Percentiles rank a stretch among this genome's conserved stretches.
These are phyloP conservation scores for Arthrobotrys megalospora DNA, from an alignment of 2,329 filamentous ascomycete species.

Conservation along the genomic window DNA sequence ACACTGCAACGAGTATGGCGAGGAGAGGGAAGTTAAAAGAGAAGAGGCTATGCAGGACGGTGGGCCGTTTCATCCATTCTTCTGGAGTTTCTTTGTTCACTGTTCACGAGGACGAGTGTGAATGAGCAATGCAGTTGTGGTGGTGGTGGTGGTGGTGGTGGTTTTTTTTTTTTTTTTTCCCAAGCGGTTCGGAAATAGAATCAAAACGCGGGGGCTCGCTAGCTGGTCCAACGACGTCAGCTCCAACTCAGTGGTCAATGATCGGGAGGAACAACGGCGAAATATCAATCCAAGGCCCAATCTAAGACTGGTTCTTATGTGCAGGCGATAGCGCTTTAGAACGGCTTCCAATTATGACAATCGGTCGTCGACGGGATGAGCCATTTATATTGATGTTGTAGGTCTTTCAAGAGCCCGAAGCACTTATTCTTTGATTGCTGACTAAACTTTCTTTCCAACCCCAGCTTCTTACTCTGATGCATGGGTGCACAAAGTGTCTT, in stretches of 20 bases:
- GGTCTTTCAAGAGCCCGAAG: neutral
- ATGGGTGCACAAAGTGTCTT: slow-evolving; percentile 2
- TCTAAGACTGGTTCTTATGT: neutral
- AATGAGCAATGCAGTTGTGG: slow-evolving; percentile 31
- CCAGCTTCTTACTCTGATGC: neutral
- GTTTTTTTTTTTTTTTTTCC: slow-evolving; percentile 21
- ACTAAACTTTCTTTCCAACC: neutral
- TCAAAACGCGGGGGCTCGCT: slow-evolving; percentile 44
- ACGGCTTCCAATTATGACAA: neutral
- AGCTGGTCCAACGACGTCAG: slow-evolving; percentile 30
- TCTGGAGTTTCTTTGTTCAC: slow-evolving; percentile 7
- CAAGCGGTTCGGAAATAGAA: slow-evolving; percentile 22
- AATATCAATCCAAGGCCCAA: no score
- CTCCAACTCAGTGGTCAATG: slow-evolving; percentile 13
- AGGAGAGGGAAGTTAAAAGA: neutral
- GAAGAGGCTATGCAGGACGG: slow-evolving; percentile 11
- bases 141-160: neutral
- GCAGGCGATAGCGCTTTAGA: neutral
- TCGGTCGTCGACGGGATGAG: neutral
- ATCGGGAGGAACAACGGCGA: no score
- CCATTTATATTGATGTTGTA: slow-evolving; percentile 1
- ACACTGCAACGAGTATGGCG: neutral
- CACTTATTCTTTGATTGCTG: neutral
- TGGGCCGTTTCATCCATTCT: slow-evolving; percentile 27
- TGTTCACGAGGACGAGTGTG: slow-evolving; percentile 5